Base-by-base conservation (phyloP, 2,329 filamentous ascomycete genomes). In the Colletotrichum tanaceti region DNA sequence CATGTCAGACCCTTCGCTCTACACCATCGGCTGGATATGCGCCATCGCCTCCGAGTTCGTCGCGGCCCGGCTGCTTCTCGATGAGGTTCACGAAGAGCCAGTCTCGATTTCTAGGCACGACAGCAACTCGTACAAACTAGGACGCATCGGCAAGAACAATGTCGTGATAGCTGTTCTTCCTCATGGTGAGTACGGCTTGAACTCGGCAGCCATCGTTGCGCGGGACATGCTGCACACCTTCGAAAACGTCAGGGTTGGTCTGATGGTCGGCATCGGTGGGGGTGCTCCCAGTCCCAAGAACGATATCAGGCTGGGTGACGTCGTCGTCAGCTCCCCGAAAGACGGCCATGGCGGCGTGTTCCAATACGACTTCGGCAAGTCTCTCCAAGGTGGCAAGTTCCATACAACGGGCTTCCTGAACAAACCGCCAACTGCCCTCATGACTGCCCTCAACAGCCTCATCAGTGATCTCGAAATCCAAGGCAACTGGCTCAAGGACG, bases 161-260 rank as follows among this genome's bases (percentile, higher is more conserved):
- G 41, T 77, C 16, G 75, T 75, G 20, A 69, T 77, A 11, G 74
- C 72, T 1, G 74, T 73, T 7, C 10, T 75, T 1, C 74, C 73
- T 2, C 13, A 11, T 2, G 58, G 50, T 4, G 16, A 72, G 3
- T 76, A 77, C 54, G 77, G 77, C 0, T 73, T 68, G 1, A 62
- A 7, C 1, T 71, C 71, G 22, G 74, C 77, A 0, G 74, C 75
- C 1, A 67, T 13, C 16, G 46, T 46, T 1, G 38, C 16, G 22
- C 28, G 28, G 43, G 44, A 65, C 20, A 35, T 43, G 61, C 47
- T 46, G 32, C 61, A 53, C 43, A 57, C 28, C 44, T 65, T 52
- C 24, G 50, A 16, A 41, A 69, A 58, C 6, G 43, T 58, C n/a
- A 38, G n/a, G 4, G 46, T 66, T 13, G 50, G 47, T 3, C 13